phyloP scores from a whole-genome alignment of 2,329 filamentous ascomycete genomes.

The Alternaria metachromatica region DNA sequence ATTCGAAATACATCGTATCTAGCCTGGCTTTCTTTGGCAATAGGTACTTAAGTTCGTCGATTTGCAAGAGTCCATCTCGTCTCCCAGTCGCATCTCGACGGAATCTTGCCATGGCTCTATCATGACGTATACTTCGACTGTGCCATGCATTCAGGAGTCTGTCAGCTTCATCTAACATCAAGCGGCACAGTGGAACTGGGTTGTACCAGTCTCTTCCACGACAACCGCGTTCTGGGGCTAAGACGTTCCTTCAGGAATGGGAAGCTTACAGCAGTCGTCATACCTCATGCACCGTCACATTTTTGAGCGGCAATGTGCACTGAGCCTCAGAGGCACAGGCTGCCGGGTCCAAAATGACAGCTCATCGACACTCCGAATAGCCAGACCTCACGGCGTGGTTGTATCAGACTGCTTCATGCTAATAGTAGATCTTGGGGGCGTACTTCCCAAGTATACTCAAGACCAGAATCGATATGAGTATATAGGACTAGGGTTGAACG shows the following conservation, averaged over 20 bases:
- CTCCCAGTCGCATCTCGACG: background rate
- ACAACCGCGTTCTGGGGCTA: background rate
- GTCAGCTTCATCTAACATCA: background rate
- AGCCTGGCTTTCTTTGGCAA: background rate
- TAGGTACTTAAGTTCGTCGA: background rate
- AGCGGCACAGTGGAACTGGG: background rate
- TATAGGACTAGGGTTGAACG: background rate
- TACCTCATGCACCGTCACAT: background rate
- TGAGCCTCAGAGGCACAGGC: background rate
- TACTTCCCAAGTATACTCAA: background rate
- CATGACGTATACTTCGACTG: background rate
- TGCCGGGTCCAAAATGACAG: background rate
- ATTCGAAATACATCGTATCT: background rate
- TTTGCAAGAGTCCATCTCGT: background rate
- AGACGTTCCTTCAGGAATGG: background rate
- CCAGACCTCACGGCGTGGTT: background rate
- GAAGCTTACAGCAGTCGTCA: background rate
- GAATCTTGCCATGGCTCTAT: background rate
- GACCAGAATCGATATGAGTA: background rate
- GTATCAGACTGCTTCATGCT: background rate
- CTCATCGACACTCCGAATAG: background rate
- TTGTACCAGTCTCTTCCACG: background rate
- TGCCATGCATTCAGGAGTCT: background rate
- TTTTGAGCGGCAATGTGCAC: background rate
- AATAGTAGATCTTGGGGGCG: background rate